A percentile compares a stretch with the other conserved stretches of the same genome.
These are phyloP conservation scores for Thermothelomyces thermophilus DNA, from an alignment of 2,329 filamentous ascomycete genomes.

Conservation along the genomic window DNA sequence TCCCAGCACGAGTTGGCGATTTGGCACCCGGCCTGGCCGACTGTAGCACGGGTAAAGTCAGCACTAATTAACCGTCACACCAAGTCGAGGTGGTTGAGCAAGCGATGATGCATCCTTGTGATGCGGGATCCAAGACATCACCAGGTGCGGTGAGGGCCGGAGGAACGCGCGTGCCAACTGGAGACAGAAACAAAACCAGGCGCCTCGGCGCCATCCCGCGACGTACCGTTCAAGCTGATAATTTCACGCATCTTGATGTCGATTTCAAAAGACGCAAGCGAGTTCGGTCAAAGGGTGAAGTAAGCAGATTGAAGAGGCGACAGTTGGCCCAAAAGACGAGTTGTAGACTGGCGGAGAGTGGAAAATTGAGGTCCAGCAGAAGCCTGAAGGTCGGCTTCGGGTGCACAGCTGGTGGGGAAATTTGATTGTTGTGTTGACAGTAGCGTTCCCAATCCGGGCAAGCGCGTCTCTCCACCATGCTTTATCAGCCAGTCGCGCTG, in stretches of 20 bases:
- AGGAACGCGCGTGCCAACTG: neutral
- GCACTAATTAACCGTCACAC: conserved; percentile 3
- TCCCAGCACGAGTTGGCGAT: conserved; percentile 99
- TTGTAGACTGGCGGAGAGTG: conserved; percentile 22
- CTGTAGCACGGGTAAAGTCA: conserved; percentile 43
- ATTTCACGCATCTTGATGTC: conserved; percentile 26
- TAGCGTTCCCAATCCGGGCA: conserved; percentile 20
- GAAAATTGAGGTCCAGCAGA: conserved; percentile 26
- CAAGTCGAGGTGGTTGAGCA: neutral
- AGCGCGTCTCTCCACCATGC: conserved; percentile 19
- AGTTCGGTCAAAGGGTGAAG: conserved; percentile 18
- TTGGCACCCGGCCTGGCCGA: conserved; percentile 99
- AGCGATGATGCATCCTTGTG: neutral
- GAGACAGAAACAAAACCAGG: conserved; percentile 3
- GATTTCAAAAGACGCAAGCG: conserved; percentile 13
- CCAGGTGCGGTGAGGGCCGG: conserved; percentile 14
- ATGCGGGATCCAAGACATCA: conserved; percentile 7
- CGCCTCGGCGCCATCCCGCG: neutral
- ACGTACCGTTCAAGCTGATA: conserved; percentile 28
- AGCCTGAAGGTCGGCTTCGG: conserved; percentile 23
- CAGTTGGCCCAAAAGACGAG: conserved; percentile 15
- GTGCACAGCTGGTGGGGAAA: conserved; percentile 26
- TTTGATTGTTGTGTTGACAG: conserved; percentile 28
- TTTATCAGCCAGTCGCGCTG: conserved; percentile 19
- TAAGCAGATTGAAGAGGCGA: conserved; percentile 14